Evolutionary conservation across 75 land plant species (phyloP).

Genomic region (Isoetes taiwanensis): DNA sequence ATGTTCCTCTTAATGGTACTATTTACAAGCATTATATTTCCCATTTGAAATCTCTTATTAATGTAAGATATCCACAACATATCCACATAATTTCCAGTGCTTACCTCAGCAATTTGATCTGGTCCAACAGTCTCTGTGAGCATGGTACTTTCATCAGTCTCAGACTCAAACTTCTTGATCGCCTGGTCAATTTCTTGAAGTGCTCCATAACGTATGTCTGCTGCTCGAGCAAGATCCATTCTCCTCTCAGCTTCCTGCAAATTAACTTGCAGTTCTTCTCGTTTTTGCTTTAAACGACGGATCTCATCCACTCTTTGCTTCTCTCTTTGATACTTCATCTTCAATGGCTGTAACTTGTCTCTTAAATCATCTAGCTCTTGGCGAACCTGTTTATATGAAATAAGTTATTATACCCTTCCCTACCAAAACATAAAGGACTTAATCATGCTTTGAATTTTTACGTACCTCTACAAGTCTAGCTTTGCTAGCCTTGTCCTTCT

Average conservation of each 20-base stretch:
- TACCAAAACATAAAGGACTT: too few relatives aligned
- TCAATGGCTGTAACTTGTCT: constrained; percentile 43
- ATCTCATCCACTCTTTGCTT: constrained; percentile 83
- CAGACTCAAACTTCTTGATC: constrained; percentile 55
- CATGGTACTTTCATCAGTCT: constrained; percentile 52
- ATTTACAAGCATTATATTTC: too few relatives aligned
- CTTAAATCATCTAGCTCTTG: constrained; percentile 16
- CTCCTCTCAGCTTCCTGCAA: constrained; percentile 54
- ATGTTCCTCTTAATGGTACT: too few relatives aligned
- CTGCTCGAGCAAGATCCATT: constrained; percentile 27
- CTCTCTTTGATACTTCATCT: constrained; percentile 83
- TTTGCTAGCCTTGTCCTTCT: constrained; percentile 96
- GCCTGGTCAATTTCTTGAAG: constrained; percentile 80
- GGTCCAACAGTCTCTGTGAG: constrained; percentile 88
- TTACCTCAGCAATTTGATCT: constrained; percentile 91
- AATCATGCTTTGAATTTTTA: not conserved
- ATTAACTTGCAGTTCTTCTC: constrained; percentile 47
- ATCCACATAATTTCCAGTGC: too few relatives aligned
- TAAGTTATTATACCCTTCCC: not conserved
- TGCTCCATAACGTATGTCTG: constrained; percentile 66
- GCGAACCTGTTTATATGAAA: constrained; percentile 5
- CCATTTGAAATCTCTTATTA: too few relatives aligned
- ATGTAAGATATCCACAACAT: too few relatives aligned
- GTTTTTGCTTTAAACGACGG: constrained; percentile 53
- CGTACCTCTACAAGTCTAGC: constrained; percentile 37